These are phyloP conservation scores for Coemansia sp. DNA, from an alignment of 192 early-diverging fungal species.

Conservation along the genomic window DNA sequence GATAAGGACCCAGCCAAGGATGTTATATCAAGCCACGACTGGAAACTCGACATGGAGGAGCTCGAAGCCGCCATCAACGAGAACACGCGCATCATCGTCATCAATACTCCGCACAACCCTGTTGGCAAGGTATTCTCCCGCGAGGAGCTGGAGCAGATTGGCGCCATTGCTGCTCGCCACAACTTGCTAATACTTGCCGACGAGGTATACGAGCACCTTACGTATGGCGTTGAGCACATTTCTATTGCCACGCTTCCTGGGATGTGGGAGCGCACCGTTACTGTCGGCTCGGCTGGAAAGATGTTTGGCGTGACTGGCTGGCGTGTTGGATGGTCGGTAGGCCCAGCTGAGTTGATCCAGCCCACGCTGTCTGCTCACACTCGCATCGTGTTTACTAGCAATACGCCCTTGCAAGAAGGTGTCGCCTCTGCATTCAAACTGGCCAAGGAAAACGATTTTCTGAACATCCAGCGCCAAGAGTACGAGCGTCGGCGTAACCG, in stretches of 20 bases:
- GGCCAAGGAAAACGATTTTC: conserved; percentile 64
- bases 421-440: conserved; percentile 72
- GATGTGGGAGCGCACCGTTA: conserved; percentile 91
- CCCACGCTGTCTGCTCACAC: conserved; percentile 84
- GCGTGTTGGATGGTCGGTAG: conserved; percentile 94
- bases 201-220: conserved; percentile 97
- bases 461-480: conserved; percentile 63
- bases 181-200: conserved; percentile 89
- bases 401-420: conserved; percentile 89
- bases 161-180: conserved; percentile 70
- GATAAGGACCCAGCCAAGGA: conserved; percentile 46
- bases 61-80: conserved; percentile 72
- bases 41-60: conserved; percentile 85
- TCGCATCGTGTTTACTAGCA: conserved; percentile 85
- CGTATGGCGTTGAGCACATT: conserved; percentile 69
- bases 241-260: conserved; percentile 83
- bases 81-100: conserved; percentile 81
- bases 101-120: conserved; percentile 98
- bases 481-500: conserved; percentile 77
- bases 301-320: conserved; percentile 96
- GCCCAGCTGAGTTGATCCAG: conserved; percentile 69
- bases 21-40: conserved; percentile 74
- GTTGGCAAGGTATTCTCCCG: conserved; percentile 81
- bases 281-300: conserved; percentile 92
- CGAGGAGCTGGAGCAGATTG: conserved; percentile 75